Evolutionary conservation across 805 yeast genomes (phyloP), one percentile per base, ranked within the genome.

Genomic region (Kodamaea sagamina): DNA sequence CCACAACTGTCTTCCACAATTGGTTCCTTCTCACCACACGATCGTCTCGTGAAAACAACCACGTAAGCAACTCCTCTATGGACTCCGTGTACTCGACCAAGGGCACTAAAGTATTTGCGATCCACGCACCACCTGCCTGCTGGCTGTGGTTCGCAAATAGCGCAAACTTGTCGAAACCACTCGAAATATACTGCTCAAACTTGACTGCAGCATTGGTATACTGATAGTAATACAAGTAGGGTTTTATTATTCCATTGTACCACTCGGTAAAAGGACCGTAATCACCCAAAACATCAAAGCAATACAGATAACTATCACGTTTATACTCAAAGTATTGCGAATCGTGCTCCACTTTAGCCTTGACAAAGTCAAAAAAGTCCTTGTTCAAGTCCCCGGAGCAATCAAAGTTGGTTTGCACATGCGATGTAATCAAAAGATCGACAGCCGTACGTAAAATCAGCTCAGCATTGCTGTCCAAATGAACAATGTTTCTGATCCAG

Each of bases 181-280:
- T 22, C 18, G 21, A n/a, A 3, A 42, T 19, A 13, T 42, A 42
- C 11, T 10, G 18, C 10, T 26, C 28, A 9, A 42, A 36, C 6
- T 17, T 7, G n/a, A 39, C 36, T 8, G 47, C 52, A 13, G 47
- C 49, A 34, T 42, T 43, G 3, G 18, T 35, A 22, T 41, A 36
- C 18, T 36, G 28, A 41, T 48, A 44, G 36, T 41, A 55, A 35
- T 51, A 54, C 19, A 42, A 9, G 44, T 48, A 55, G 4, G 60
- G 60, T 21, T 37, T 36, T 6, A 55, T 22, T 13, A 53, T n/a
- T 10, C 56, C 58, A 7, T 40, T 31, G 31, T 32, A 40, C 58
- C 58, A 55, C n/a, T 42, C 32, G 5, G 49, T 24, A 31, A 47
- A 52, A 5, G 51, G 47, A 4, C 22, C 29, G 22, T 34, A 38